Evolutionary conservation across 2,329 filamentous ascomycete genomes (phyloP).

Genomic region (Fusarium graminum): DNA sequence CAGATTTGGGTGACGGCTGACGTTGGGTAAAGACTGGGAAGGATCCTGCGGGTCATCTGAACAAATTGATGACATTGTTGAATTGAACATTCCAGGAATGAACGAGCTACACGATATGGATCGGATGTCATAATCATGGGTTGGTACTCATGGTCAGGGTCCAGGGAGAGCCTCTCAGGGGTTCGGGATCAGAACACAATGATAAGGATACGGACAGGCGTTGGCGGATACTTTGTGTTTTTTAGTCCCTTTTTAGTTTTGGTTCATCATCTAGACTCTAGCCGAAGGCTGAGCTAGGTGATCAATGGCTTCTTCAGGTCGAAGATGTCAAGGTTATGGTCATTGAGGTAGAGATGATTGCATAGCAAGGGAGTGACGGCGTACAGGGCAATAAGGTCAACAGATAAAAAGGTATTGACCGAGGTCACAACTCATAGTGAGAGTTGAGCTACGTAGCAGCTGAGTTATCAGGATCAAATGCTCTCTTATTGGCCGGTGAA

Average conservation of each 20-base stretch:
- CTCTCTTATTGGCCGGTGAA: neutral
- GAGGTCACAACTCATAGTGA: slow-evolving; percentile 4
- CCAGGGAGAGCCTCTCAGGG: neutral
- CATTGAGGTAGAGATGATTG: slow-evolving; percentile 26
- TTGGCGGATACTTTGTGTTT: slow-evolving; percentile 3
- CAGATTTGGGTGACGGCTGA: slow-evolving; percentile 47
- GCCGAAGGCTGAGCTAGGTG: slow-evolving; percentile 14
- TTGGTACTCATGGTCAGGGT: neutral
- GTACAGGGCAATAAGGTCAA: slow-evolving; percentile 28
- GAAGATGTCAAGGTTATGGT: slow-evolving; percentile 3
- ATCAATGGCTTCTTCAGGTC: slow-evolving; percentile 10
- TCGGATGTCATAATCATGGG: slow-evolving; percentile 36
- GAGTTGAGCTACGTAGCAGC: neutral
- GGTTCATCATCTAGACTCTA: slow-evolving; percentile 26
- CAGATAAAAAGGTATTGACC: slow-evolving; percentile 1
- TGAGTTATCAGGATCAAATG: neutral
- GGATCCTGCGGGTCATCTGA: slow-evolving; percentile 68
- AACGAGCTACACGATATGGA: slow-evolving; percentile 57
- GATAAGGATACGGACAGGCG: slow-evolving; percentile 18
- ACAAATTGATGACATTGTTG: slow-evolving; percentile 64
- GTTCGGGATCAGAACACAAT: slow-evolving; percentile 6
- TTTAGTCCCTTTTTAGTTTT: slow-evolving; percentile 25
- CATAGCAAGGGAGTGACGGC: slow-evolving; percentile 51
- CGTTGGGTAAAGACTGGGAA: slow-evolving; percentile 64
- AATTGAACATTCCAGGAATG: slow-evolving; percentile 59